Evolutionary conservation across 1,284 basidiomycete species (phyloP), one percentile per base, ranked within the genome.

Genomic region (Peniophora sp.): DNA sequence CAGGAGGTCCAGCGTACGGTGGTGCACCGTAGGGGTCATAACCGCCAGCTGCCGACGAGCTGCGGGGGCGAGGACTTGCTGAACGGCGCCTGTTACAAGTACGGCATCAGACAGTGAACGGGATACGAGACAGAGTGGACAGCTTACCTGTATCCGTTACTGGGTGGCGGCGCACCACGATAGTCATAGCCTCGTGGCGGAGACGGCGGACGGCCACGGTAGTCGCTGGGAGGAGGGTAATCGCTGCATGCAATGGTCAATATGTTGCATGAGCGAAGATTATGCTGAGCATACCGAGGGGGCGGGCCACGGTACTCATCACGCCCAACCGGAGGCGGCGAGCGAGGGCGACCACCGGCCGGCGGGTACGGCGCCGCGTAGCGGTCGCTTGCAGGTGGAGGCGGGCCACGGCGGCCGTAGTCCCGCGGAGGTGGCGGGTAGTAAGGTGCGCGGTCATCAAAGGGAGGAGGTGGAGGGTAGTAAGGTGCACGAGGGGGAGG

Each of bases 171-270:
- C 43, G 65, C 63, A 46, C 71, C 76, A 58, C 73, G 68, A 61
- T 84, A 85, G 45, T 86, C 83, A 47, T 68, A 62, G 60, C 81
- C 84, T 46, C 81, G 75, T 20, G 75, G 77, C 16, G 83, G 81
- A 17, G 75, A 72, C 22, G 73, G 69, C 35, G 79, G 79, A 23
- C 83, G 76, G 32, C 76, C 78, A 54, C 83, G 80, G 58, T 71
- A 70, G 23, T 75, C 71, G 41, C 69, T 56, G 38, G 71, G 64
- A 1, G 68, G 60, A 19, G 72, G 69, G n/a, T 41, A 20, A n/a
- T 32, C 27, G 50, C 65, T 59, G 52, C 77, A 77, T 36, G 75
- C 74, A n/a, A 50, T 79, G 81, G 47, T 10, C 49, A 45, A 44
- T 47, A 24, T 39, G 50, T 12, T 25, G 38, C 45, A 52, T 19